Base-by-base conservation (phyloP, 2,329 filamentous ascomycete species). In the Fulvia fulva region DNA sequence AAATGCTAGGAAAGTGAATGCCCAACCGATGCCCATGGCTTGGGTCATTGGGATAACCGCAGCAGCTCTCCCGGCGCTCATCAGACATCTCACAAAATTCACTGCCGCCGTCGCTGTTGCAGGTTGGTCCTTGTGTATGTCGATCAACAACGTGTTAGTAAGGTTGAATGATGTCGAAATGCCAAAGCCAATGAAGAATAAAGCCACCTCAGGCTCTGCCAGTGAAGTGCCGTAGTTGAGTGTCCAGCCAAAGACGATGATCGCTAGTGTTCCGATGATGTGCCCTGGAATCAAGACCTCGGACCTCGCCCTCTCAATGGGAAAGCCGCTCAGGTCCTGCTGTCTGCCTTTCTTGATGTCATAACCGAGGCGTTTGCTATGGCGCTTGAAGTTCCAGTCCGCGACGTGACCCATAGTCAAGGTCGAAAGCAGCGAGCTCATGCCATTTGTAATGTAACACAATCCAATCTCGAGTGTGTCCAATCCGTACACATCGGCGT, bases 341-440 rank as follows among this genome's bases (percentile, higher is more conserved):
- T 78, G 80, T 5, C 83, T 82, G 62, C 82, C 84, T 59, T 77
- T 80, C 60, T 83, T 82, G 62, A 90, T 81, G 1, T 77, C 75
- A 56, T 91, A 76, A 5, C 85, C 85, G 16, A 87, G 76, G 30
- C 80, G 79, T 51, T 76, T 78, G 1, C 89, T 88, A 49, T 86
- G 81, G 41, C 87, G 82, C 6, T 84, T 80, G 71, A 90, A 95
- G 70, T 92, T 91, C 79, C 83, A 86, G 71, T 90, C 88, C 21
- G 89, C 80, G 1, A 84, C 63, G 2, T 79, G 78, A 7, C 89
- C 87, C 50, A 74, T 76, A 16, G 76, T 68, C 23, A 76, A 61
- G 12, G 76, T 70, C 44, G 74, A 69, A 19, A 69, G 51, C 32
- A 77, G 62, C 26, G 71, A 70, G 3, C 77, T 77, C 9, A 73